Conservation (phyloP, 2,329 filamentous ascomycete species). For the Colletotrichum falcatum region DNA sequence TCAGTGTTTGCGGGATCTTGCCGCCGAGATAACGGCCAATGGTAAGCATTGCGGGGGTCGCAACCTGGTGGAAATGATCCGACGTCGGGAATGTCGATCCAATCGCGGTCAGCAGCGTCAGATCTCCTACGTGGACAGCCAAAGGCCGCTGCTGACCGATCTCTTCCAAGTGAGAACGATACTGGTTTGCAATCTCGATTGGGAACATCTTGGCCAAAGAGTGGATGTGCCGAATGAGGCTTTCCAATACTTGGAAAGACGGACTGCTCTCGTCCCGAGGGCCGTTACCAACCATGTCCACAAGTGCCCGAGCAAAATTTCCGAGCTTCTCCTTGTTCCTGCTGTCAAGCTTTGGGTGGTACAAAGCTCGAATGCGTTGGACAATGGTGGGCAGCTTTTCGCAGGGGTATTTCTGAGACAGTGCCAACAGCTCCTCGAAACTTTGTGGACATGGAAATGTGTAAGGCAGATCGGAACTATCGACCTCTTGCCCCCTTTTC, state of each 20-base stretch:
- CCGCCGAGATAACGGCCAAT: constrained; percentile 87
- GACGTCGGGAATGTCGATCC: constrained; percentile 91
- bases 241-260: constrained; percentile 79
- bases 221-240: constrained; percentile 88
- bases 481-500: constrained; percentile 61
- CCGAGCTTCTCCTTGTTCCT: constrained; percentile 87
- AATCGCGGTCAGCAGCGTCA: constrained; percentile 86
- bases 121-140: constrained; percentile 73
- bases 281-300: constrained; percentile 66
- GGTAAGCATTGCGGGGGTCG: constrained; percentile 89
- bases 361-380: constrained; percentile 90
- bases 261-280: constrained; percentile 56
- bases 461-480: constrained; percentile 69
- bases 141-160: constrained; percentile 63
- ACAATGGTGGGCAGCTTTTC: constrained; percentile 81
- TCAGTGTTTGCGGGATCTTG: constrained; percentile 72
- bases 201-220: constrained; percentile 91
- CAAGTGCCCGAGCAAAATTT: constrained; percentile 73
- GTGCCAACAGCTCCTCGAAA: constrained; percentile 78
- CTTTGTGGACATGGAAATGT: constrained; percentile 88
- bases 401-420: constrained; percentile 70
- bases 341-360: constrained; percentile 87
- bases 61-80: constrained; percentile 96
- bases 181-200: constrained; percentile 79
- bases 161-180: constrained; percentile 78